These are phyloP conservation scores for Saccharomyces hybrid DNA, from an alignment of 1,139 yeast genomes.

Conservation along the genomic window DNA sequence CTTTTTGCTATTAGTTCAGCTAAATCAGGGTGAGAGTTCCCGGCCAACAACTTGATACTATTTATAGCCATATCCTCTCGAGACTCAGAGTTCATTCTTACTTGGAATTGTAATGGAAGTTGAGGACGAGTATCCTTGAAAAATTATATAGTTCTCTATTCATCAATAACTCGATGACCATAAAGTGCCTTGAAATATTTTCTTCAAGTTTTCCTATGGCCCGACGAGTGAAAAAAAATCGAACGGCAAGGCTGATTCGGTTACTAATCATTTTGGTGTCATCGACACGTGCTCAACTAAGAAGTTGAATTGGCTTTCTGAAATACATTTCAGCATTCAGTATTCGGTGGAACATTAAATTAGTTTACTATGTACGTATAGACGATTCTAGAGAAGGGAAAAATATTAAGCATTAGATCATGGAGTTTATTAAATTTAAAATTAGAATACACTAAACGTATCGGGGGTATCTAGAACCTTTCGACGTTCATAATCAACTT, in stretches of 20 bases:
- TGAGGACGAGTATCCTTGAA: not conserved
- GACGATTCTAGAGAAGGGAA: not conserved
- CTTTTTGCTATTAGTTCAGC: conserved; percentile 67
- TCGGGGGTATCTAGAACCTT: conserved; percentile 23
- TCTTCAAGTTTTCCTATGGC: not conserved
- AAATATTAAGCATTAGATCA: not conserved
- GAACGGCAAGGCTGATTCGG: not conserved
- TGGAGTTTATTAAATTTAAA: not conserved
- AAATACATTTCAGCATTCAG: not conserved
- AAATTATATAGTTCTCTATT: too few relatives aligned
- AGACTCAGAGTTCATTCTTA: not conserved
- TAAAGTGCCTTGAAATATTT: not conserved
- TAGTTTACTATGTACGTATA: not conserved
- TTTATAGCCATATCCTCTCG: conserved; percentile 25
- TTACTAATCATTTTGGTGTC: not conserved
- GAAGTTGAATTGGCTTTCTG: not conserved
- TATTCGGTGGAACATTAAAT: not conserved
- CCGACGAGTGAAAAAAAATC: conserved; percentile 14
- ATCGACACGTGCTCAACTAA: not conserved
- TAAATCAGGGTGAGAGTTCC: conserved; percentile 82
- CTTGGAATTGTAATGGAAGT: not conserved
- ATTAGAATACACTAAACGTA: not conserved
- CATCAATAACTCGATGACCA: not conserved
- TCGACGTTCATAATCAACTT: conserved; percentile 47
- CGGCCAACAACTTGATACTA: conserved; percentile 63